Conservation (phyloP, 2,329 filamentous ascomycete genomes). For the Neonectria ditissima region DNA sequence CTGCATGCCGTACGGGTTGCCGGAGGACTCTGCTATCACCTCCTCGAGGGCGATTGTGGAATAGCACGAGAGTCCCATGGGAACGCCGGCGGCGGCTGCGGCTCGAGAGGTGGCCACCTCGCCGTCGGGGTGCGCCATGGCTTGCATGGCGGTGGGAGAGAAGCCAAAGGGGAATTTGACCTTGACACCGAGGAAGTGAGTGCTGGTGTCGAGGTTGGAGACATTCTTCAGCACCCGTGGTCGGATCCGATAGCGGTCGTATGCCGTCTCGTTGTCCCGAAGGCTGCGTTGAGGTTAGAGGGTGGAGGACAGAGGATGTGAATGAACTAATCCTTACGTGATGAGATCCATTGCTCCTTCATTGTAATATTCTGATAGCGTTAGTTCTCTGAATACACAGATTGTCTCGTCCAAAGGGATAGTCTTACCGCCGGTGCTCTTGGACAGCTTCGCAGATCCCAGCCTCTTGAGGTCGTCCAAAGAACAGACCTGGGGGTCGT, state of each 20-base stretch:
- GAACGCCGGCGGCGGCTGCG: constrained; percentile 18
- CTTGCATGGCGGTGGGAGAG: constrained; percentile 29
- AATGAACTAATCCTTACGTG: constrained; percentile 2
- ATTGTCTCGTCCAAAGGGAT: background rate
- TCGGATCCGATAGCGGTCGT: constrained; percentile 30
- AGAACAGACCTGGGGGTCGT: constrained; percentile 25
- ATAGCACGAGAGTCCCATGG: constrained; percentile 29
- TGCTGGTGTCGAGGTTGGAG: constrained; percentile 25
- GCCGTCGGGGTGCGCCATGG: constrained; percentile 28
- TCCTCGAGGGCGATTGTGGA: constrained; percentile 27
- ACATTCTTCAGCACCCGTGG: constrained; percentile 28
- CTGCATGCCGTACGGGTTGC: constrained; percentile 32
- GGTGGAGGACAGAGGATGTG: no score
- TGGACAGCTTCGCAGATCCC: constrained; percentile 22
- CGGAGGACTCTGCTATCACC: constrained; percentile 31
- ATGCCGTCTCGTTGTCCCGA: constrained; percentile 25
- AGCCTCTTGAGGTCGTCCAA: constrained; percentile 27
- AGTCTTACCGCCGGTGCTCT: constrained; percentile 12
- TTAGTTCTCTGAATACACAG: background rate
- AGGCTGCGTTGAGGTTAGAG: constrained; percentile 21
- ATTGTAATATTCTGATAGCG: constrained; percentile 19
- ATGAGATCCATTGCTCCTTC: constrained; percentile 24
- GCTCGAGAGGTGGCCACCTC: constrained; percentile 27
- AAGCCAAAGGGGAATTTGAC: constrained; percentile 31
- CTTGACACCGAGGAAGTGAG: constrained; percentile 27